phyloP scores from a whole-genome alignment of 306 rosid genomes.

The Styphnolobium japonicum region DNA sequence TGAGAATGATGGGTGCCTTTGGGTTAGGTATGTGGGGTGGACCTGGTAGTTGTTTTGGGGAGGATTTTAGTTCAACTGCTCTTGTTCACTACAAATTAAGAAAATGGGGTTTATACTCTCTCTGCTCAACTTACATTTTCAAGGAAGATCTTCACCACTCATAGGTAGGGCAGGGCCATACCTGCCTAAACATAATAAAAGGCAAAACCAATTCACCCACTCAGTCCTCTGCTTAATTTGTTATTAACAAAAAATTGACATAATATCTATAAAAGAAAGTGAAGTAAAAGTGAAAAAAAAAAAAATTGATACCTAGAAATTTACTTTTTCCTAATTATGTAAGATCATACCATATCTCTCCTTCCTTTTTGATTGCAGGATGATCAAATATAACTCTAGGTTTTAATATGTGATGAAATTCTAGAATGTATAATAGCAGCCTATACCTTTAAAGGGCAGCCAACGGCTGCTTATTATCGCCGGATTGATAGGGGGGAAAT shows the following conservation, averaged over 20 bases:
- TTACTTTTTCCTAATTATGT: too few species aligned
- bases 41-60: neutral
- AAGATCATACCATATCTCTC: neutral
- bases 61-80: constrained; percentile 47
- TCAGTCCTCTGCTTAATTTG: neutral
- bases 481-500: constrained; percentile 25
- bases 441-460: neutral
- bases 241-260: neutral
- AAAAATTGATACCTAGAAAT: too few species aligned
- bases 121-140: neutral
- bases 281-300: neutral
- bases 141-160: constrained; percentile 3
- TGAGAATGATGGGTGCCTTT: constrained; percentile 1
- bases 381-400: neutral
- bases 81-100: neutral
- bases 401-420: neutral
- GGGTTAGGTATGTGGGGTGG: constrained; percentile 34
- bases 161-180: neutral
- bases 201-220: neutral
- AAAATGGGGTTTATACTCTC: neutral
- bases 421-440: neutral
- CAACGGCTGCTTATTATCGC: neutral
- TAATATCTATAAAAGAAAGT: neutral
- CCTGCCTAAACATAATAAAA: neutral
- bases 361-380: neutral